Evolutionary conservation across 2,329 filamentous ascomycete species (phyloP).

Genomic region (Pseudocercospora musae): DNA sequence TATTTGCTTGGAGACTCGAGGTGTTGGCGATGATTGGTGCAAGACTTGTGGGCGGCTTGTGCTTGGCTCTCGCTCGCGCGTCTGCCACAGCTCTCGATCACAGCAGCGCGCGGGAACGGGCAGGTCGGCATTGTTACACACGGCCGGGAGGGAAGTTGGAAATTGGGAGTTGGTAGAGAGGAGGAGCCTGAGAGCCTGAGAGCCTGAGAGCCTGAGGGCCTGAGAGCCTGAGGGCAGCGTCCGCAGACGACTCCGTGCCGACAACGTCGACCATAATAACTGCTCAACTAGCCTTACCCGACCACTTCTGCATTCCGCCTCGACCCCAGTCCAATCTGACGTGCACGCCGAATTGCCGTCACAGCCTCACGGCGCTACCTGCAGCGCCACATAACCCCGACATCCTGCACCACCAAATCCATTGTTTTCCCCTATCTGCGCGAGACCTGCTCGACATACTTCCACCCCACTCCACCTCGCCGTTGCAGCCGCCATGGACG

Average conservation of each 20-base stretch:
- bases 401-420: background rate
- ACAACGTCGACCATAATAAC: too few relatives aligned
- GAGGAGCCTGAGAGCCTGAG: background rate
- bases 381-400: background rate
- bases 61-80: background rate
- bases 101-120: background rate
- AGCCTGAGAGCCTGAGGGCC: too few relatives aligned
- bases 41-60: background rate
- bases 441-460: background rate
- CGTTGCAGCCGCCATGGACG: slow-evolving; percentile 18
- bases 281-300: too few relatives aligned
- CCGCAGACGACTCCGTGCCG: too few relatives aligned
- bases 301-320: too few relatives aligned
- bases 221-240: too few relatives aligned
- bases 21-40: background rate
- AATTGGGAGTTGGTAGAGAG: background rate
- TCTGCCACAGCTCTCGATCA: background rate
- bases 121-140: background rate
- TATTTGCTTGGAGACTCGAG: background rate
- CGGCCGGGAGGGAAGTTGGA: background rate
- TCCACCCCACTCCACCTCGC: slow-evolving; percentile 17
- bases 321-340: too few relatives aligned
- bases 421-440: background rate
- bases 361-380: slow-evolving; percentile 3
- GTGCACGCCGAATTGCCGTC: background rate